Conservation (phyloP, 371 early-diverging fungal genomes). For the Circinella umbellata region DNA sequence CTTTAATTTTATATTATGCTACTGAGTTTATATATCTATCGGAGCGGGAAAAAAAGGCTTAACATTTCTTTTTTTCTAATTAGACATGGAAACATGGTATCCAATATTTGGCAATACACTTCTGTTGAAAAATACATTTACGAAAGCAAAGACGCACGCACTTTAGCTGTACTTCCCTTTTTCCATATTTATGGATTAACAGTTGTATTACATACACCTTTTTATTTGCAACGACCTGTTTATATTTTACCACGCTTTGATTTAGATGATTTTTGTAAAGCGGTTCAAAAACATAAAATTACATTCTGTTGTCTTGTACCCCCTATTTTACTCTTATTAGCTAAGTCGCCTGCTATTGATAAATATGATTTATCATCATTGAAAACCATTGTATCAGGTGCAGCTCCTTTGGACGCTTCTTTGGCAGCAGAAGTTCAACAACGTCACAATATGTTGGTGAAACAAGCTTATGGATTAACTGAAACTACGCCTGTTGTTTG, state of each 20-base stretch:
- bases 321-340: slow-evolving; percentile 71
- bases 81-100: slow-evolving; percentile 72
- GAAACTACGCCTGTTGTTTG: slow-evolving; percentile 53
- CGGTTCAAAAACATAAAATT: slow-evolving; percentile 63
- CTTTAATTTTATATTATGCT: neutral
- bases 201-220: slow-evolving; percentile 28
- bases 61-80: neutral
- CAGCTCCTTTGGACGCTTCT: slow-evolving; percentile 32
- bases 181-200: slow-evolving; percentile 68
- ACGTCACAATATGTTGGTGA: slow-evolving; percentile 46
- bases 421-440: slow-evolving; percentile 46
- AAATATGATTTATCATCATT: slow-evolving; percentile 68
- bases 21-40: no score
- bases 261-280: slow-evolving; percentile 56
- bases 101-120: slow-evolving; percentile 69
- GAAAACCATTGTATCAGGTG: neutral
- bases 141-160: slow-evolving; percentile 20
- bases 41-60: no score
- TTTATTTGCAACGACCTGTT: slow-evolving; percentile 42
- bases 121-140: slow-evolving; percentile 27
- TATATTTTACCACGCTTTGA: slow-evolving; percentile 76
- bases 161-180: slow-evolving; percentile 74
- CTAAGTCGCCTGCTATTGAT: slow-evolving; percentile 67
- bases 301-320: slow-evolving; percentile 76
- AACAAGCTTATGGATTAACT: slow-evolving; percentile 66